These are phyloP conservation scores for Malassezia arunalokei DNA, from an alignment of 1,284 basidiomycete genomes.

Conservation along the genomic window DNA sequence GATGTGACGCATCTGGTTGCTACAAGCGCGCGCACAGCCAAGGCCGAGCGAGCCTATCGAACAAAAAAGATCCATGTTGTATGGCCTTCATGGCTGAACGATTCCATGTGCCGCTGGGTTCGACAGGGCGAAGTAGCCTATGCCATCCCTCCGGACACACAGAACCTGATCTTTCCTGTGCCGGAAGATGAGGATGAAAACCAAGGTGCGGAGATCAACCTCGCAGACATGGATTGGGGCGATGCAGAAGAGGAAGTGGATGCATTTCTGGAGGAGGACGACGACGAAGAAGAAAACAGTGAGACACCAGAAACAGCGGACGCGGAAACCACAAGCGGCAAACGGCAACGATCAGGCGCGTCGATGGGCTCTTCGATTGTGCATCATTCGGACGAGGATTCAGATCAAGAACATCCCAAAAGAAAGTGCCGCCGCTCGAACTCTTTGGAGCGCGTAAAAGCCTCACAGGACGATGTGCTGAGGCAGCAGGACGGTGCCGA, in stretches of 20 bases:
- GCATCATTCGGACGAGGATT: neutral
- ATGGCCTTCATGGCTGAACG: constrained; percentile 74
- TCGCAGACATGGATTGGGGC: constrained; percentile 53
- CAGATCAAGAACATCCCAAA: neutral
- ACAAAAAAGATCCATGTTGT: constrained; percentile 60
- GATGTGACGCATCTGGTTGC: constrained; percentile 80
- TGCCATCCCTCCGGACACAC: constrained; percentile 42
- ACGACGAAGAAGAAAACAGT: constrained; percentile 15
- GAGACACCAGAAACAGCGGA: neutral
- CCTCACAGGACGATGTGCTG: neutral
- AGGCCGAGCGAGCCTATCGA: constrained; percentile 67
- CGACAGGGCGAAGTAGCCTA: constrained; percentile 62
- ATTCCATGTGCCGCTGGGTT: constrained; percentile 68
- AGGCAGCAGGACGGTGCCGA: neutral
- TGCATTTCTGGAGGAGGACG: constrained; percentile 54
- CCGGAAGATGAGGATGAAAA: constrained; percentile 2
- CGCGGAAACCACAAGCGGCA: neutral
- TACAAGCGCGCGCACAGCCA: constrained; percentile 70
- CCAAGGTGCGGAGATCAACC: constrained; percentile 10
- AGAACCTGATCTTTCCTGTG: neutral
- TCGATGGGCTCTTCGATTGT: constrained; percentile 20
- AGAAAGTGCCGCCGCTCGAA: neutral
- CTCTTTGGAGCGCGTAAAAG: neutral
- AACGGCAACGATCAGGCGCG: constrained; percentile 17
- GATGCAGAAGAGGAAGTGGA: constrained; percentile 75